Evolutionary conservation across 164 flowering plant species (phyloP), one percentile per base, ranked within the genome.

Genomic region (Magnolia sinica): DNA sequence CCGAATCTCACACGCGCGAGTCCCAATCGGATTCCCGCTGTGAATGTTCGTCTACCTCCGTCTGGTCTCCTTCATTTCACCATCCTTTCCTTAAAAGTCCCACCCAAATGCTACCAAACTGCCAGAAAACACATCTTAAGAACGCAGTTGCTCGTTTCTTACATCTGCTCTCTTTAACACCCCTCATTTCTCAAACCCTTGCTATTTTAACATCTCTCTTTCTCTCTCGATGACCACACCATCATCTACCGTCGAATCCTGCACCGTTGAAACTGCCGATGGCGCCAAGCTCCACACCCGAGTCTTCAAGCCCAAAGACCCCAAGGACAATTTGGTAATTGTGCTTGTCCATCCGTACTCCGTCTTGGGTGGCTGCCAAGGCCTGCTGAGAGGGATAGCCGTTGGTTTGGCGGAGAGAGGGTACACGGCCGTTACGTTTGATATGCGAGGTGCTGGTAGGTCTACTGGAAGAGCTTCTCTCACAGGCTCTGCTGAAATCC

Each of bases 351-450:
- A 92, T 59, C 97, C 97, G 1, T 96, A 85, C 82, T 84, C 97
- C 0, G 77, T 95, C 10, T 70, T 94, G 80, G 99, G 97, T n/a
- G 99, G 99, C 16, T 89, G 87, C 75, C 99, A 96, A 78, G 94
- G 85, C 13, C 84, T 90, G 8, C 77, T 92, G 78, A 94, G 79
- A 74, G 98, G 98, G 24, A 91, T 96, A 2, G 98, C 97, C 7
- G 71, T 78, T 79, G 92, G 93, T 68, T 76, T 94, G 22, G 95
- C 97, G 1, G 84, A 78, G 27, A 80, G 75, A 20, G 97, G 97
- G 13, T 84, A 79, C 74, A 80, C 50, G 2, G 91, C 96, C 68
- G 86, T 90, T 8, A 93, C 93, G 20, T 92, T 92, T 79, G 96
- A 93, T 73, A 92, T 88, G 91, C 87, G 98, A 78, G 96, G 96